These are phyloP conservation scores for Trifolium pratense DNA, from an alignment of 306 rosid genomes.

Conservation along the genomic window DNA sequence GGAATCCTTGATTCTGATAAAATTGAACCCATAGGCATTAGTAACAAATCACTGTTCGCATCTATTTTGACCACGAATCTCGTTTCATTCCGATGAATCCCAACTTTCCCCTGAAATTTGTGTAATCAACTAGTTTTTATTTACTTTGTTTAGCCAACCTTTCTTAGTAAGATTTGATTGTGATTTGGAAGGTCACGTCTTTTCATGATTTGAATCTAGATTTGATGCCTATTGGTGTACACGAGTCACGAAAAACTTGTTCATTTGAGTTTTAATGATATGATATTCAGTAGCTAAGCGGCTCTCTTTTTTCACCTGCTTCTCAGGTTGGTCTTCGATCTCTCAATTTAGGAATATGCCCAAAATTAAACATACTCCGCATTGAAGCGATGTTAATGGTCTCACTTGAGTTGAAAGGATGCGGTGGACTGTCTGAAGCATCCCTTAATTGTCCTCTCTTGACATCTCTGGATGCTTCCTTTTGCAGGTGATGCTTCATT, in stretches of 20 bases:
- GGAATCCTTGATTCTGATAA: background rate
- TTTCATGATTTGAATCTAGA: background rate
- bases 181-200: background rate
- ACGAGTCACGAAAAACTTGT: background rate
- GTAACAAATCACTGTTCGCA: background rate
- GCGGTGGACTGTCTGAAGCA: constrained; percentile 91
- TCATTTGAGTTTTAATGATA: constrained; percentile 21
- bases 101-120: background rate
- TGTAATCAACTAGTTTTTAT: background rate
- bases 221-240: background rate
- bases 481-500: constrained; percentile 75
- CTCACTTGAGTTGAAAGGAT: constrained; percentile 93
- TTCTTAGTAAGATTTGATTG: background rate
- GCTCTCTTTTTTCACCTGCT: constrained; percentile 13
- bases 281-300: constrained; percentile 19
- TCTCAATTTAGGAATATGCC: constrained; percentile 95
- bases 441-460: constrained; percentile 87
- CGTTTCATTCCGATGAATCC: background rate
- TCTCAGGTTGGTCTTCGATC: constrained; percentile 89
- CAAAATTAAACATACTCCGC: constrained; percentile 73
- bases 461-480: constrained; percentile 93
- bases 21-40: background rate
- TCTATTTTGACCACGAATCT: background rate
- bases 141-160: background rate
- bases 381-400: constrained; percentile 81